Evolutionary conservation across 495 filamentous ascomycete species (phyloP), one percentile per base, ranked within the genome.

Genomic region (Acidomyces sp.): DNA sequence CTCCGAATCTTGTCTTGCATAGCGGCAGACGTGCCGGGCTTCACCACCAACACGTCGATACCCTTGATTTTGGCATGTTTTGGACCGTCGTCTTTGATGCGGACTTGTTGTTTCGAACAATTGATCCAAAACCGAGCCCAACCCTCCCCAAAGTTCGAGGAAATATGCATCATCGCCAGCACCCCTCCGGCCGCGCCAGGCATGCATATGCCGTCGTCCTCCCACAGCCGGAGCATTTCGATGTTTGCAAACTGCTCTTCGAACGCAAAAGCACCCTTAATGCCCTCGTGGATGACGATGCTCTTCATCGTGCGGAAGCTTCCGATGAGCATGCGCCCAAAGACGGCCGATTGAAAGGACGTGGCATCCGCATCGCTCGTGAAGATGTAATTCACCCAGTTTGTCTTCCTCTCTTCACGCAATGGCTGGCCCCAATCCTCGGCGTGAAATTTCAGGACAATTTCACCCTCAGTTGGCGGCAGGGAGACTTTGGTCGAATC

Each of bases 311-410:
- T 62, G 22, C 44, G 41, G 45, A 42, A 57, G n/a, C 48, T 55
- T 15, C 49, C 49, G 23, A 61, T 30, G 11, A 64, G 56, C 19
- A 49, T 52, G 17, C 61, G 52, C 19, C 61, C 60, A 41, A 62
- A 57, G 13, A 64, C 48, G 13, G 53, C 58, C 32, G 50, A 55
- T 49, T 64, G 61, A 45, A 63, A 60, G 4, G 48, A 34, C 13
- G 30, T 53, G 9, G 57, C 49, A 19, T 49, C 56, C 41, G 19
- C 41, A 6, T 40, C 39, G 13, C 43, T 26, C 6, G 46, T 48
- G 28, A 64, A 58, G 10, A 58, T 43, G 33, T 62, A 64, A 41
- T 62, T 64, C 25, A 64, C 51, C 61, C 61, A 62, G 20, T 36
- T 53, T 11, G 61, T 61, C 34, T 52, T 53, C n/a, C 40, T 46